Evolutionary conservation across 345 rosid genomes (phyloP), one percentile per base, ranked within the genome.

Genomic region (Theobroma cacao): DNA sequence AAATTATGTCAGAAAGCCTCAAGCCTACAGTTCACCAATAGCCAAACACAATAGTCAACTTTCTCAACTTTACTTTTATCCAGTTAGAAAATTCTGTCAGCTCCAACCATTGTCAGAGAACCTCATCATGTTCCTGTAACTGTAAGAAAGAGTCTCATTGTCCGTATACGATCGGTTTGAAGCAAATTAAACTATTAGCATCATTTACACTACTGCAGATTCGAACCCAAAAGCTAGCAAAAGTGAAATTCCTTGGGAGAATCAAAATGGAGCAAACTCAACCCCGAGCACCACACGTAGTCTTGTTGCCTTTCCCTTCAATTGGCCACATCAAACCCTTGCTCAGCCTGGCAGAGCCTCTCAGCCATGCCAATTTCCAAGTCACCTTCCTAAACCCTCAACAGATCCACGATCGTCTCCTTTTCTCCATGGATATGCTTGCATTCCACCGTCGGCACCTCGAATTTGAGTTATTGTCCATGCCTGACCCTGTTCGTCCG

Each of bases 261-360:
- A 18, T 56, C 4, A n/a, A 22, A 22, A 56, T 56, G 62, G 62
- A 56, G 24, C 38, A 61, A 30, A 3, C 67, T 15, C 22, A 62
- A 31, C 3, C 67, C 22, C 4, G 7, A 31, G 40, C 31, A 17
- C 22, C 67, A 14, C 66, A 20, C 64, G 61, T 17, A 41, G 61
- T 7, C 14, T 77, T 83, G 9, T 67, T 83, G n/a, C 79, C 85
- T 0, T 40, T 76, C 55, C 80, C 80, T 33, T 67, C 77, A 14
- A 77, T 60, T 24, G 82, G 79, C 56, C 85, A 82, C 79, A 36
- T 78, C 30, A 84, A 84, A 10, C 80, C 86, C 3, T 53, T 81
- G 78, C 40, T 80, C 24, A 18, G 15, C 28, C 75, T 80, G 14
- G 86, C 86, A n/a, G 53, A 77, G 73, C 82, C 78, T 33, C 73